These are phyloP conservation scores for Echria macrotheca DNA, from an alignment of 495 filamentous ascomycete genomes.

Conservation along the genomic window DNA sequence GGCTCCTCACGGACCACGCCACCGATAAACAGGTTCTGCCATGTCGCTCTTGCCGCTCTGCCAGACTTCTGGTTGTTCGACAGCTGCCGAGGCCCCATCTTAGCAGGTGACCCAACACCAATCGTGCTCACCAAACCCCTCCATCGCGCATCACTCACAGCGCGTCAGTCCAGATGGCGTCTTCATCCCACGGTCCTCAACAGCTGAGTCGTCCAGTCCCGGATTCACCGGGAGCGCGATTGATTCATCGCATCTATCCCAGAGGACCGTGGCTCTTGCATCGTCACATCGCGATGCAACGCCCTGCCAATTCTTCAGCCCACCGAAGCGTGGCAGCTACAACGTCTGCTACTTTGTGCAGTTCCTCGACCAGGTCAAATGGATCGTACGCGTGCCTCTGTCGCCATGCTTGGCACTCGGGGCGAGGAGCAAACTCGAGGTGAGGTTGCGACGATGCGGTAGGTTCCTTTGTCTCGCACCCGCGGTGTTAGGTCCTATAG, in stretches of 20 bases:
- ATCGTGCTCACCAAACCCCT: constrained; percentile 5
- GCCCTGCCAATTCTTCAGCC: constrained; percentile 22
- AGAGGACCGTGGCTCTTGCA: constrained; percentile 8
- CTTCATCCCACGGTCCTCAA: constrained; percentile 1
- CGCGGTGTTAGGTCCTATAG: background rate
- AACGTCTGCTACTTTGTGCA: constrained; percentile 31
- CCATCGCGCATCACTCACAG: constrained; percentile 4
- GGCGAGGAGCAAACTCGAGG: constrained; percentile 22
- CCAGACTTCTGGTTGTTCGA: constrained; percentile 10
- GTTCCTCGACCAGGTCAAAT: constrained; percentile 20
- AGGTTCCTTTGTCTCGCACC: background rate
- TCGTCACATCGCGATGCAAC: constrained; percentile 20
- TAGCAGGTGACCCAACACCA: constrained; percentile 3
- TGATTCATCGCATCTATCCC: constrained; percentile 13
- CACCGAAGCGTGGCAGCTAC: constrained; percentile 23
- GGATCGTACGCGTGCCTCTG: constrained; percentile 30
- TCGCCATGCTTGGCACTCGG: constrained; percentile 22
- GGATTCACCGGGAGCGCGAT: constrained; percentile 8
- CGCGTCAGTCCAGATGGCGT: constrained; percentile 6
- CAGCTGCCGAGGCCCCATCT: constrained; percentile 9
- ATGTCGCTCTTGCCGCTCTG: constrained; percentile 9
- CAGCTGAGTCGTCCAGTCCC: constrained; percentile 8
- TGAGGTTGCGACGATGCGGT: constrained; percentile 28
- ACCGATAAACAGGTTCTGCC: constrained; percentile 10
- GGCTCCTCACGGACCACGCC: constrained; percentile 7